Conservation (phyloP, 306 rosid species). For the Glycine tomentella region DNA sequence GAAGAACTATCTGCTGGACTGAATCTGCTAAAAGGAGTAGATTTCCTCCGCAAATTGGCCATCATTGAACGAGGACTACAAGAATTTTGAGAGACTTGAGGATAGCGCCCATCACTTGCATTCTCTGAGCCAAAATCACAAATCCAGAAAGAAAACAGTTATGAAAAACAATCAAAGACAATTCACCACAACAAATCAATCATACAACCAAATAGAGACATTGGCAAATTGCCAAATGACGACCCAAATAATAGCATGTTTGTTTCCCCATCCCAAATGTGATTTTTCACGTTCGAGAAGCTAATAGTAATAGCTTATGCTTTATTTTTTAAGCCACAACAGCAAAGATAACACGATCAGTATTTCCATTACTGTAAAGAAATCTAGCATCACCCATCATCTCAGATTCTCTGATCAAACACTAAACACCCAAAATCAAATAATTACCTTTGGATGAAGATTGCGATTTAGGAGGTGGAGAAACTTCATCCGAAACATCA, state of each 20-base stretch:
- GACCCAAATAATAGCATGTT: neutral
- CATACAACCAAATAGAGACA: constrained; percentile 3
- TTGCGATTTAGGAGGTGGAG: constrained; percentile 71
- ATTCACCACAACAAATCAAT: constrained; percentile 35
- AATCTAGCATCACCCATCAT: constrained; percentile 19
- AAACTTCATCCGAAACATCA: constrained; percentile 74
- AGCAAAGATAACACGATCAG: constrained; percentile 16
- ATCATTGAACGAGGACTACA: constrained; percentile 58
- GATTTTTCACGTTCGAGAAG: neutral
- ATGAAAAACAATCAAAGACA: constrained; percentile 30
- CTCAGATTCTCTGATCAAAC: constrained; percentile 29
- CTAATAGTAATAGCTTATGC: neutral
- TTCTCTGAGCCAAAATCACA: constrained; percentile 59
- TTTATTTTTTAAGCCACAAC: neutral
- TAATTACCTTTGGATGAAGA: constrained; percentile 78
- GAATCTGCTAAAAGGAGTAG: constrained; percentile 51
- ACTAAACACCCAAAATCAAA: constrained; percentile 4
- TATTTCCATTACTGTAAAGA: constrained; percentile 28
- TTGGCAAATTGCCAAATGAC: neutral
- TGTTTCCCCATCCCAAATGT: neutral
- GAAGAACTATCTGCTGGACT: constrained; percentile 67
- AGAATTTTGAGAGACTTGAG: constrained; percentile 58
- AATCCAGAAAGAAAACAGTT: constrained; percentile 5
- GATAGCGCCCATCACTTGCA: constrained; percentile 67
- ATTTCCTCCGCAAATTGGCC: constrained; percentile 60